phyloP scores from a whole-genome alignment of 225 moss, liverwort and hornwort genomes.

The Pseudoscleropodium purum region DNA sequence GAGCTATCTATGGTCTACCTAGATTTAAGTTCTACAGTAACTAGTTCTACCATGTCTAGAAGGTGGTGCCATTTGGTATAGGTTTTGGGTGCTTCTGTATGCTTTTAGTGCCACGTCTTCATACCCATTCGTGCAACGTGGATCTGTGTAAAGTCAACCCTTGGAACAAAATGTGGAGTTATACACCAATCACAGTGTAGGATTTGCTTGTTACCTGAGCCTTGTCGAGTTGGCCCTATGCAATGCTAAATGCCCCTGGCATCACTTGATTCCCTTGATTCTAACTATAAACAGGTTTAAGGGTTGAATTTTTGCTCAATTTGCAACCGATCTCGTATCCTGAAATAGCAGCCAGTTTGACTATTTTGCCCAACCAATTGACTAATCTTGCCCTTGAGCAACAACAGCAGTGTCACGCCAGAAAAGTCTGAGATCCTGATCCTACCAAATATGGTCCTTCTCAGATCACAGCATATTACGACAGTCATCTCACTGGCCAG shows the following conservation, averaged over 20 bases:
- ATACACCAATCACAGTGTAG: not conserved
- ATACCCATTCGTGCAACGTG: not conserved
- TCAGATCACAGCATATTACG: not conserved
- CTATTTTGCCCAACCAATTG: not conserved
- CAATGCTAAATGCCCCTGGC: not conserved
- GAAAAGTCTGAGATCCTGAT: not conserved
- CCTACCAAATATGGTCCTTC: not conserved
- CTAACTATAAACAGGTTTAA: not conserved
- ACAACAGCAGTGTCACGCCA: not conserved
- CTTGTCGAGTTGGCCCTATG: not conserved
- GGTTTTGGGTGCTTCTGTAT: not conserved
- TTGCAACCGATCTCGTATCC: not conserved
- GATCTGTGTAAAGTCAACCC: not conserved
- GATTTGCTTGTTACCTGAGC: not conserved
- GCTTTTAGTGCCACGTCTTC: too few relatives aligned
- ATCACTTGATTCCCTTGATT: not conserved
- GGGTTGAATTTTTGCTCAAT: not conserved
- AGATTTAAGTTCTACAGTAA: too few relatives aligned
- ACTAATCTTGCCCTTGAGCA: not conserved
- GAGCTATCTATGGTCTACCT: too few relatives aligned
- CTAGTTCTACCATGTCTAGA: too few relatives aligned
- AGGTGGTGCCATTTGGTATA: too few relatives aligned
- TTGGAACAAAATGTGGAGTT: not conserved
- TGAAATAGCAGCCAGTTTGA: not conserved
- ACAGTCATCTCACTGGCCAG: not conserved